phyloP scores from a whole-genome alignment of 1,139 yeast genomes.

The Scheffersomyces quercinus region DNA sequence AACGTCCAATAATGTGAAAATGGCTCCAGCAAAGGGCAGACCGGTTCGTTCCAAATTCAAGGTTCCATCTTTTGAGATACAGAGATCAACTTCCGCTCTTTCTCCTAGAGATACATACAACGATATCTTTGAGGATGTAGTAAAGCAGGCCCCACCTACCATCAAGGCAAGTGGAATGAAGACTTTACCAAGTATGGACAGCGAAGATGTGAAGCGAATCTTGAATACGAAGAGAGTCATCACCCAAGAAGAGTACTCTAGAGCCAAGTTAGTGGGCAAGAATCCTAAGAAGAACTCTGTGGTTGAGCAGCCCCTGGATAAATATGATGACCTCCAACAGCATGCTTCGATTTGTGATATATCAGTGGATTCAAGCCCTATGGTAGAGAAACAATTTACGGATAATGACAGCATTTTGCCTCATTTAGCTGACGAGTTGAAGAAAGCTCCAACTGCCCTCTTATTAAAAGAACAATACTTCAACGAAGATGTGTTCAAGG shows the following conservation, averaged over 20 bases:
- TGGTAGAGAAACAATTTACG: constrained; percentile 1
- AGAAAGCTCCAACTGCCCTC: constrained; percentile 36
- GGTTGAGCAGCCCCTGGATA: constrained; percentile 28
- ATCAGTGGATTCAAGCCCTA: constrained; percentile 25
- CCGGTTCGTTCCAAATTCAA: constrained; percentile 30
- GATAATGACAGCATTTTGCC: constrained; percentile 19
- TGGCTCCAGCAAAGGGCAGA: constrained; percentile 6
- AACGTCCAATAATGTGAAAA: neutral
- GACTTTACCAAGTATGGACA: constrained; percentile 50
- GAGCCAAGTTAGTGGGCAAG: constrained; percentile 33
- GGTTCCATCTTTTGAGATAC: constrained; percentile 48
- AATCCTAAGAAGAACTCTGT: constrained; percentile 30
- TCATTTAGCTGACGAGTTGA: constrained; percentile 37
- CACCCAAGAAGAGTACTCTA: constrained; percentile 45
- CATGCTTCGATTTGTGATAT: constrained; percentile 43
- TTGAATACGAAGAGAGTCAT: constrained; percentile 41
- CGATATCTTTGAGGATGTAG: constrained; percentile 44
- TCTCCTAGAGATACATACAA: constrained; percentile 42
- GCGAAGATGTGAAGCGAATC: constrained; percentile 46
- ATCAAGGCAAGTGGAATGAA: constrained; percentile 43
- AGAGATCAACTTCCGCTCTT: constrained; percentile 33
- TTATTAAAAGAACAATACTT: constrained; percentile 38
- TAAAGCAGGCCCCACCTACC: constrained; percentile 30
- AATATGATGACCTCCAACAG: constrained; percentile 36
- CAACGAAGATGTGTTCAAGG: constrained; percentile 29